phyloP scores from a whole-genome alignment of 148 eudicot genomes.

The Mesembryanthemum crystallinum region DNA sequence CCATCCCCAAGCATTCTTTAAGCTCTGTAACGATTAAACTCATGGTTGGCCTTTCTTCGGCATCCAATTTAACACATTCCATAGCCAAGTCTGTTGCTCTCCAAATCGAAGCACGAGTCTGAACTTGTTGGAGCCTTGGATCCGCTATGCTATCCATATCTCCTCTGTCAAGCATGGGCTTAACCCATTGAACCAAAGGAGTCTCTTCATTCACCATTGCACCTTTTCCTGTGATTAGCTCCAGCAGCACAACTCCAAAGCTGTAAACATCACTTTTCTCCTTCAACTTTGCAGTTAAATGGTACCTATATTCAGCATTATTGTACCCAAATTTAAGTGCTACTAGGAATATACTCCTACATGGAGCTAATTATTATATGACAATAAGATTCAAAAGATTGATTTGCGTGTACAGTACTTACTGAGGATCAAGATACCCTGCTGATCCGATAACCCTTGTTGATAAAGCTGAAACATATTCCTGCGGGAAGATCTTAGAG shows the following conservation, averaged over 20 bases:
- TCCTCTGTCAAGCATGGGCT: slow-evolving; percentile 26
- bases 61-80: slow-evolving; percentile 26
- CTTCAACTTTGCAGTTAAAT: slow-evolving; percentile 17
- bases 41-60: slow-evolving; percentile 34
- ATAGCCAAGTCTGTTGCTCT: slow-evolving; percentile 32
- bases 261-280: slow-evolving; percentile 38
- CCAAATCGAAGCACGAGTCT: slow-evolving; percentile 27
- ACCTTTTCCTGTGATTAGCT: slow-evolving; percentile 36
- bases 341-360: no score
- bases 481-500: slow-evolving; percentile 32
- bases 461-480: slow-evolving; percentile 23
- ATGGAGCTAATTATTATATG: background rate
- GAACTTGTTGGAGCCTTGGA: slow-evolving; percentile 18
- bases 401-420: slow-evolving; percentile 10
- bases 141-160: slow-evolving; percentile 33
- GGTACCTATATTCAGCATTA: slow-evolving; percentile 16
- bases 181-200: slow-evolving; percentile 32
- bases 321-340: background rate
- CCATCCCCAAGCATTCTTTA: slow-evolving; percentile 32
- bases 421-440: slow-evolving; percentile 52
- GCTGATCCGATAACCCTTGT: slow-evolving; percentile 37
- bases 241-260: slow-evolving; percentile 38
- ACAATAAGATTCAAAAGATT: background rate
- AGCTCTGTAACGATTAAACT: slow-evolving; percentile 29
- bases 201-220: slow-evolving; percentile 19